Evolutionary conservation across 441 rosid genomes (phyloP).

Genomic region (Arabidopsis lyrata): DNA sequence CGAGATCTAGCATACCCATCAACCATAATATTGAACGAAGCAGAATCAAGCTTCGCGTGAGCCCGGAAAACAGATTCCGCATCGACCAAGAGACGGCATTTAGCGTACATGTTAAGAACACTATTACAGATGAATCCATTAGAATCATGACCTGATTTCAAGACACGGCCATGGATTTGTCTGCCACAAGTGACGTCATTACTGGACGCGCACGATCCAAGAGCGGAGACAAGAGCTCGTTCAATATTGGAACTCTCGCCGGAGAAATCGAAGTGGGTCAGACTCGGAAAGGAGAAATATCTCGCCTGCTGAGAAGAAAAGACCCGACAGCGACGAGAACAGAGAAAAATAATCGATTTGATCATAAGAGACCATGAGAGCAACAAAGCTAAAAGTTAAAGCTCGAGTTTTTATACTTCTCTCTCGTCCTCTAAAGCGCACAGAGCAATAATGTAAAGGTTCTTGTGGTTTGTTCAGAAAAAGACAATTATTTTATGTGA

Average conservation of each 20-base stretch:
- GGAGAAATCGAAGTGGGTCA: constrained; percentile 28
- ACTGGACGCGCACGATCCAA: constrained; percentile 60
- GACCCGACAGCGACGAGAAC: constrained; percentile 39
- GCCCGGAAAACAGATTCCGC: constrained; percentile 59
- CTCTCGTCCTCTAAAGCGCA: not conserved
- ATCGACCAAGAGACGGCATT: constrained; percentile 58
- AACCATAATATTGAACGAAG: constrained; percentile 75
- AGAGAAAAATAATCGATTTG: constrained; percentile 45
- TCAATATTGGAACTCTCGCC: constrained; percentile 47
- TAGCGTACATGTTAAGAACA: constrained; percentile 75
- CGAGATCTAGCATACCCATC: constrained; percentile 60
- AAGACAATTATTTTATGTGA: not conserved
- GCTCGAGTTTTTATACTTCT: constrained; percentile 13
- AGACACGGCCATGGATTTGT: constrained; percentile 58
- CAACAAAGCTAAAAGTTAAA: not conserved
- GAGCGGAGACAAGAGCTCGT: constrained; percentile 64
- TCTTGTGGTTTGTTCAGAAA: constrained; percentile 1
- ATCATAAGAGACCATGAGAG: constrained; percentile 55
- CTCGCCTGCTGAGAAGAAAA: constrained; percentile 43
- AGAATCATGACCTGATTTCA: constrained; percentile 65
- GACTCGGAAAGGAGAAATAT: constrained; percentile 26
- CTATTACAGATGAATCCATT: constrained; percentile 73
- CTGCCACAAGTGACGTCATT: constrained; percentile 55
- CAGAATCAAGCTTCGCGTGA: constrained; percentile 51
- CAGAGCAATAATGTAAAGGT: not conserved